Evolutionary conservation across 2,329 filamentous ascomycete species (phyloP).

Genomic region (Scedosporium apiospermum): DNA sequence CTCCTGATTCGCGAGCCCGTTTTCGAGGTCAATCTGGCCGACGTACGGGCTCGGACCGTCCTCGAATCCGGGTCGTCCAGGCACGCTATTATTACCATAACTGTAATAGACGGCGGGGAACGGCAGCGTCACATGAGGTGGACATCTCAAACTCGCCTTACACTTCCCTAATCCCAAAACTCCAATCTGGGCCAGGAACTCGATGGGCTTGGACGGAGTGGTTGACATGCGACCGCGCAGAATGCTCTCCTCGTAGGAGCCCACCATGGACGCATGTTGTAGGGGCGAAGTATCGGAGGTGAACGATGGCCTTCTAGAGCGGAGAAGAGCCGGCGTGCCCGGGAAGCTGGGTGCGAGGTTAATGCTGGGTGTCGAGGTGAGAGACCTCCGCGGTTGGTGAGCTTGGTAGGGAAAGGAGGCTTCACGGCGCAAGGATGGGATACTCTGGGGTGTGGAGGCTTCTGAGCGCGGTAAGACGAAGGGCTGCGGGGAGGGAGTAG

Average conservation of each 20-base stretch:
- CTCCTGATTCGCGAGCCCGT: constrained; percentile 51
- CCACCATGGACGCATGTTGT: constrained; percentile 90
- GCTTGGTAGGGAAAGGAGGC: constrained; percentile 56
- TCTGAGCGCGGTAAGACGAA: not conserved
- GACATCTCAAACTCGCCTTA: constrained; percentile 75
- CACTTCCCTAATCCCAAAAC: constrained; percentile 85
- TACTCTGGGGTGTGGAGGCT: constrained; percentile 1
- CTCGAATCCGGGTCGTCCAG: constrained; percentile 52
- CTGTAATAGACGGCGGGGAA: constrained; percentile 97
- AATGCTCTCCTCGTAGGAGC: constrained; percentile 96
- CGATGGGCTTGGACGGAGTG: constrained; percentile 80
- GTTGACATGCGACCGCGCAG: constrained; percentile 94
- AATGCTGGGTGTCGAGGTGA: constrained; percentile 40
- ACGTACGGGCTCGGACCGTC: constrained; percentile 95
- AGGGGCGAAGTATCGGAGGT: constrained; percentile 66
- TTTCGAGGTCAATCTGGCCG: constrained; percentile 83
- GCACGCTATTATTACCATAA: constrained; percentile 59
- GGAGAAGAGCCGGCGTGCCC: constrained; percentile 39
- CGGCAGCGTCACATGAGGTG: constrained; percentile 78
- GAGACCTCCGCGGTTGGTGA: constrained; percentile 67
- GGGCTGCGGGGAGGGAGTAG: not conserved
- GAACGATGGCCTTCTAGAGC: constrained; percentile 59
- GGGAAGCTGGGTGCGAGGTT: constrained; percentile 24
- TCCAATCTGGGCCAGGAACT: constrained; percentile 92
- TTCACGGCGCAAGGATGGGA: constrained; percentile 3